phyloP scores from a whole-genome alignment of 306 rosid genomes.

The Rosa multiflora region DNA sequence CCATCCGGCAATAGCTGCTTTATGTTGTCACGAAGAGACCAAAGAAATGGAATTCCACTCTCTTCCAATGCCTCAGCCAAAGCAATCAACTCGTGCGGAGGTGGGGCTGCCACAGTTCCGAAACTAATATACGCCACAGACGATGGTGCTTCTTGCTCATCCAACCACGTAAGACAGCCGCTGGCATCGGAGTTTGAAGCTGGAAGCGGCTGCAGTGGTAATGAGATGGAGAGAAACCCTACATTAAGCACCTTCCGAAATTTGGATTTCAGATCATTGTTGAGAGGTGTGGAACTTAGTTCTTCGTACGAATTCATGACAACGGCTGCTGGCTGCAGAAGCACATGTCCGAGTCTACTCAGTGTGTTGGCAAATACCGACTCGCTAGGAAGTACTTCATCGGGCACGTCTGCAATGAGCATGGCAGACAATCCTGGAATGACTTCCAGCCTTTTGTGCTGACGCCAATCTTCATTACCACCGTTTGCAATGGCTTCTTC shows the following conservation, averaged over 20 bases:
- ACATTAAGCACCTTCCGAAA: conserved; percentile 21
- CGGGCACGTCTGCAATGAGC: conserved; percentile 16
- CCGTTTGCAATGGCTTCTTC: not conserved
- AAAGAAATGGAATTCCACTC: conserved; percentile 30
- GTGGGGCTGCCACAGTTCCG: conserved; percentile 7
- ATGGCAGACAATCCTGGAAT: conserved; percentile 42
- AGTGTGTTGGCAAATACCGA: conserved; percentile 25
- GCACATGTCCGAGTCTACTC: conserved; percentile 24
- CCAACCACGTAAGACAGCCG: conserved; percentile 30
- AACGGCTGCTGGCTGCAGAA: conserved; percentile 37
- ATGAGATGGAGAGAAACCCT: conserved; percentile 37
- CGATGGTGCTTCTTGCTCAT: not conserved
- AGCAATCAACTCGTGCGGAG: conserved; percentile 17
- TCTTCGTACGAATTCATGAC: conserved; percentile 38
- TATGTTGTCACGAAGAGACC: conserved; percentile 18
- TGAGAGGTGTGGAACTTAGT: conserved; percentile 28
- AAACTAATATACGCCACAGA: conserved; percentile 25
- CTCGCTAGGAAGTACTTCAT: not conserved
- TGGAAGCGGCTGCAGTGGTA: conserved; percentile 14
- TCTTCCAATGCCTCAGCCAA: conserved; percentile 51
- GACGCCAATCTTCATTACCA: not conserved
- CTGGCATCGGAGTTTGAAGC: conserved; percentile 17
- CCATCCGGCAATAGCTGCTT: conserved; percentile 27
- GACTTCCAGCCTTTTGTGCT: conserved; percentile 28
- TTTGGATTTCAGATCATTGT: conserved; percentile 33